These are phyloP conservation scores for Aulographum hederae DNA, from an alignment of 2,329 filamentous ascomycete species.

Conservation along the genomic window DNA sequence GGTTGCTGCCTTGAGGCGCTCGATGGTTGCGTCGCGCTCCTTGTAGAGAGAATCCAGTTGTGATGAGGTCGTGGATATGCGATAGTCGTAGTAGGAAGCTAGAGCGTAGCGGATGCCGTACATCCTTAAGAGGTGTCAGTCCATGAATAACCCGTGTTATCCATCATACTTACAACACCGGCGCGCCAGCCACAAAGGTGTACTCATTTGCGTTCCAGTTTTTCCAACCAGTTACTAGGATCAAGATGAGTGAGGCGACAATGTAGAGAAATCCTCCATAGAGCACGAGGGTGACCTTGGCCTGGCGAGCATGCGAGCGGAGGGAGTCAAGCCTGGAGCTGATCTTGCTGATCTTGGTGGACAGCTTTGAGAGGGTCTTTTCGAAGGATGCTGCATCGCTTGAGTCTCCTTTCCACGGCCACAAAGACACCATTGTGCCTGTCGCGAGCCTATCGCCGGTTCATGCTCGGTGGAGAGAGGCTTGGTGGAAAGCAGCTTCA, in stretches of 20 bases:
- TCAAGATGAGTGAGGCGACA: conserved; percentile 63
- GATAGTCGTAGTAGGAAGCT: conserved; percentile 61
- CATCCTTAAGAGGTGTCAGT: conserved; percentile 38
- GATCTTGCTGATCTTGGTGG: conserved; percentile 61
- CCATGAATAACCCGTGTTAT: background rate
- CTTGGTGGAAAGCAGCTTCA: too few species aligned
- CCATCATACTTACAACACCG: conserved; percentile 43
- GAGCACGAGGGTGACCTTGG: conserved; percentile 73
- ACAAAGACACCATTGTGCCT: conserved; percentile 58
- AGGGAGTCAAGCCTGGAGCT: conserved; percentile 56
- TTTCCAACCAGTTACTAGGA: conserved; percentile 68
- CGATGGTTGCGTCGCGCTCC: conserved; percentile 72
- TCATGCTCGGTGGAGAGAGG: too few species aligned
- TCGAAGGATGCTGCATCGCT: conserved; percentile 70
- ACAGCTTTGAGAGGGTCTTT: conserved; percentile 68
- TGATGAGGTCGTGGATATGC: conserved; percentile 49
- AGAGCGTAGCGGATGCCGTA: conserved; percentile 52
- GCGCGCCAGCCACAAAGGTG: conserved; percentile 58
- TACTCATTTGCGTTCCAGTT: conserved; percentile 65
- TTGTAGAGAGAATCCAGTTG: conserved; percentile 58
- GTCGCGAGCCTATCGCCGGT: too few species aligned
- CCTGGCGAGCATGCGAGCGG: conserved; percentile 54
- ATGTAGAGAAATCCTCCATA: conserved; percentile 86
- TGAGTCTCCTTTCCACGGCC: conserved; percentile 54
- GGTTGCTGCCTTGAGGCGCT: conserved; percentile 85